These are phyloP conservation scores for Beauveria australis DNA, from an alignment of 2,329 filamentous ascomycete genomes.

Conservation along the genomic window DNA sequence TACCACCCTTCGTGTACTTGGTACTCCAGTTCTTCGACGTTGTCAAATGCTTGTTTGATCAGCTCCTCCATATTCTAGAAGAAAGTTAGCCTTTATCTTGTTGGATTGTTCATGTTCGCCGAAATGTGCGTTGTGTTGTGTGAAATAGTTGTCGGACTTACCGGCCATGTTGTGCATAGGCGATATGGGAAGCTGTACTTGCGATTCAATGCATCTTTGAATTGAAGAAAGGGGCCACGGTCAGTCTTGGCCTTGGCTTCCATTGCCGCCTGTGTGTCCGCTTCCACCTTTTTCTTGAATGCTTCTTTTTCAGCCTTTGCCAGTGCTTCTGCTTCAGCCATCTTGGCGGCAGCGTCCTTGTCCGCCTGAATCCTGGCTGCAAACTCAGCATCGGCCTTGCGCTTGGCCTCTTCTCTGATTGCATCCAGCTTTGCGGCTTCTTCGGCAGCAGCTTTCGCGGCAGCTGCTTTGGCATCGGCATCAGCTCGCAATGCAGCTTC, in stretches of 20 bases:
- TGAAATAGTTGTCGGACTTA: slow-evolving; percentile 35
- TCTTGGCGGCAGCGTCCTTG: slow-evolving; percentile 16
- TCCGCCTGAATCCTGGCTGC: slow-evolving; percentile 21
- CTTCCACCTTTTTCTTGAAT: slow-evolving; percentile 41
- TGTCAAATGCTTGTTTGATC: slow-evolving; percentile 75
- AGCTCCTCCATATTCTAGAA: slow-evolving; percentile 73
- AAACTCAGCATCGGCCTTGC: slow-evolving; percentile 28
- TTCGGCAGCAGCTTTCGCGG: slow-evolving; percentile 33
- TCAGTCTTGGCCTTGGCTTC: slow-evolving; percentile 40
- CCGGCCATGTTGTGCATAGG: slow-evolving; percentile 74
- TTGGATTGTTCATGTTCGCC: background rate
- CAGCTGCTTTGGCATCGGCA: slow-evolving; percentile 33
- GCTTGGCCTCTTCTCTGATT: slow-evolving; percentile 31
- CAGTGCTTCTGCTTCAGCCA: slow-evolving; percentile 28
- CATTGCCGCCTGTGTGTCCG: slow-evolving; percentile 42
- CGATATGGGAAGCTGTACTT: slow-evolving; percentile 92
- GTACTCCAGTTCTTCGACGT: slow-evolving; percentile 67
- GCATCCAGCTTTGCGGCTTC: slow-evolving; percentile 32
- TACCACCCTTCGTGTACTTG: slow-evolving; percentile 74
- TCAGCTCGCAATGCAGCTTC: slow-evolving; percentile 35
- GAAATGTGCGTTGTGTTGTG: background rate
- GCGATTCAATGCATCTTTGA: slow-evolving; percentile 83
- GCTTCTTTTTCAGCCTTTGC: slow-evolving; percentile 30
- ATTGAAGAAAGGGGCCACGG: slow-evolving; percentile 67
- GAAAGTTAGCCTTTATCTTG: background rate